These are phyloP conservation scores for Seiridium cupressi DNA, from an alignment of 2,329 filamentous ascomycete species.

Conservation along the genomic window DNA sequence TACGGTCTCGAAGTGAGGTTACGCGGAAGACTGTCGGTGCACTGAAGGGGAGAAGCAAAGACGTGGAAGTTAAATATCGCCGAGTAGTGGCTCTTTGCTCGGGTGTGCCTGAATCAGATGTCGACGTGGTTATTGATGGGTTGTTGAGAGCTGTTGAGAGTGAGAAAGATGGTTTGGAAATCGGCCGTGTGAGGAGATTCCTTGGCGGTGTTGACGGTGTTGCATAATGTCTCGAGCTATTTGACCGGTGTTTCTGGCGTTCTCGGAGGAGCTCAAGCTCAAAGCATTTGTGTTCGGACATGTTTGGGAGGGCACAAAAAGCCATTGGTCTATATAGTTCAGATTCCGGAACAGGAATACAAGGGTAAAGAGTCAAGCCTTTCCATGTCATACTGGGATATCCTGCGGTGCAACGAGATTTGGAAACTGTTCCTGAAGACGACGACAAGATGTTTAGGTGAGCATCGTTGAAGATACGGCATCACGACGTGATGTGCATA, in stretches of 20 bases:
- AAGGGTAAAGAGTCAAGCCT: not conserved
- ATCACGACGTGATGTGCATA: too few relatives aligned
- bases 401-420: too few relatives aligned
- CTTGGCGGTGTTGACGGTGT: constrained; percentile 73
- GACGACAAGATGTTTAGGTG: too few relatives aligned
- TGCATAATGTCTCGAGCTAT: constrained; percentile 28
- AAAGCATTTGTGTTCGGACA: not conserved
- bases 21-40: constrained; percentile 67
- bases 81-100: constrained; percentile 87
- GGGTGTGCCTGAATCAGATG: constrained; percentile 70
- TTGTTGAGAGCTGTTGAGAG: constrained; percentile 88
- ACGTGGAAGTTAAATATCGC: constrained; percentile 84
- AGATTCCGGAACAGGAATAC: not conserved
- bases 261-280: not conserved
- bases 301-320: not conserved
- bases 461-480: too few relatives aligned
- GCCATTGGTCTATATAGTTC: constrained; percentile 3
- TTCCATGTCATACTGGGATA: too few relatives aligned
- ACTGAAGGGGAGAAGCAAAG: constrained; percentile 76
- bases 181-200: constrained; percentile 75
- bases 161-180: constrained; percentile 73
- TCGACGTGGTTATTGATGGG: constrained; percentile 77
- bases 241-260: not conserved
- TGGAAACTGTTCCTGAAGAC: not conserved
- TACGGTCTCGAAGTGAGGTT: constrained; percentile 65